Base-by-base conservation (phyloP, 2,329 filamentous ascomycete species). In the Botrytis fragariae region DNA sequence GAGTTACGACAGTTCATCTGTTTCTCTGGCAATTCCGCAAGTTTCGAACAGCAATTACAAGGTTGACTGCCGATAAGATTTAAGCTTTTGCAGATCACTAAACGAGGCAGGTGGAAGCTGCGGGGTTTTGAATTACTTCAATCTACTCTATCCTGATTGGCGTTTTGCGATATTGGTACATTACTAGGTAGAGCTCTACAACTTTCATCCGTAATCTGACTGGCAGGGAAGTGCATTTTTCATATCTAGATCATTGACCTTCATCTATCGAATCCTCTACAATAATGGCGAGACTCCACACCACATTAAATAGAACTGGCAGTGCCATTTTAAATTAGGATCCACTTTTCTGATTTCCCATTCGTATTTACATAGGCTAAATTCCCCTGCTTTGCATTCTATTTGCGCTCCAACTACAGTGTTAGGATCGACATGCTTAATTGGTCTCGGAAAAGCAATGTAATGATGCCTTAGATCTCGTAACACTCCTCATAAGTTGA, bases 341-440 rank as follows among this genome's bases (percentile, higher is more conserved):
- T 29, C 51, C 51, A 57, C 14, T 57, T 18, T 57, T 29, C 3
- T 57, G n/a, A 29, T 18, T 12, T n/a, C 29, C 51, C 51, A 57
- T 57, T 51, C 48, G 48, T 51, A 51, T 51, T n/a, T n/a, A 57
- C 20, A 51, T 8, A 45, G 44, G 63, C 12, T 67, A 37, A 39
- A 67, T 29, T n/a, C 14, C 35, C 7, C 25, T 35, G 63, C 20
- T 37, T 16, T 12, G 20, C 3, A 39, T 16, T 12, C 14, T 54
- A 29, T 54, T 54, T 39, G 22, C 64, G 32, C 44, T 67, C 64
- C 64, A 54, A 67, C 32, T 67, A 67, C 45, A 37, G 32, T 39
- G 45, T n/a, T 4, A 39, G 25, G 14, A 51, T 51, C 14, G 20
- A n/a, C 22, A 10, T 18, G 10, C 29, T 42, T 12, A 22, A n/a